phyloP scores from a whole-genome alignment of 2,329 filamentous ascomycete genomes.

The Escovopsis weberi region DNA sequence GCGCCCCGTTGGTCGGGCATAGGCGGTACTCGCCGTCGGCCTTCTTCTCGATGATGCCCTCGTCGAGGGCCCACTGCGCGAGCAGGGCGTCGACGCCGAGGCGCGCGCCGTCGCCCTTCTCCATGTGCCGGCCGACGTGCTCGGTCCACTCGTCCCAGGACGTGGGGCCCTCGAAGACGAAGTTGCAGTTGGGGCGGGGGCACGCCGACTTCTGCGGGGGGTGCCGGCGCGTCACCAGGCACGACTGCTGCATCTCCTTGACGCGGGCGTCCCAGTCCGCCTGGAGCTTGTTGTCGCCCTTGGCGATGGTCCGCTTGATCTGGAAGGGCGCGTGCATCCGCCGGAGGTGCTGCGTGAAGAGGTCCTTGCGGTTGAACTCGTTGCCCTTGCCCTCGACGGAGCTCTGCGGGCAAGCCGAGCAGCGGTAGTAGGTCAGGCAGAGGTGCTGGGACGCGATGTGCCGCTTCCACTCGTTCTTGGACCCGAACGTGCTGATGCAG shows the following conservation, averaged over 20 bases:
- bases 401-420: constrained; percentile 43
- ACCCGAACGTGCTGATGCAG: constrained; percentile 70
- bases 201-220: constrained; percentile 61
- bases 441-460: constrained; percentile 88
- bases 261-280: constrained; percentile 50
- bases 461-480: constrained; percentile 96
- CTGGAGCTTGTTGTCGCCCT: constrained; percentile 44
- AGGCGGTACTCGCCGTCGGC: constrained; percentile 43
- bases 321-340: constrained; percentile 76
- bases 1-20: constrained; percentile 15
- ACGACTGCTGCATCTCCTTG: constrained; percentile 58
- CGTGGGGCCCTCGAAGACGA: constrained; percentile 52
- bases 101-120: constrained; percentile 48
- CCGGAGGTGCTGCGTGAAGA: constrained; percentile 87
- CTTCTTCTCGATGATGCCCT: constrained; percentile 46
- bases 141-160: constrained; percentile 90
- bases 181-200: constrained; percentile 54
- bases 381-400: constrained; percentile 42
- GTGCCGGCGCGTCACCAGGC: constrained; percentile 53
- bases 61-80: constrained; percentile 47
- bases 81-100: constrained; percentile 44
- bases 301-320: constrained; percentile 42
- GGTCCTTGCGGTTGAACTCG: constrained; percentile 85
- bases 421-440: constrained; percentile 49
- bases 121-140: constrained; percentile 81